phyloP scores from a whole-genome alignment of 2,329 filamentous ascomycete genomes.

The Seiridium unicorne region DNA sequence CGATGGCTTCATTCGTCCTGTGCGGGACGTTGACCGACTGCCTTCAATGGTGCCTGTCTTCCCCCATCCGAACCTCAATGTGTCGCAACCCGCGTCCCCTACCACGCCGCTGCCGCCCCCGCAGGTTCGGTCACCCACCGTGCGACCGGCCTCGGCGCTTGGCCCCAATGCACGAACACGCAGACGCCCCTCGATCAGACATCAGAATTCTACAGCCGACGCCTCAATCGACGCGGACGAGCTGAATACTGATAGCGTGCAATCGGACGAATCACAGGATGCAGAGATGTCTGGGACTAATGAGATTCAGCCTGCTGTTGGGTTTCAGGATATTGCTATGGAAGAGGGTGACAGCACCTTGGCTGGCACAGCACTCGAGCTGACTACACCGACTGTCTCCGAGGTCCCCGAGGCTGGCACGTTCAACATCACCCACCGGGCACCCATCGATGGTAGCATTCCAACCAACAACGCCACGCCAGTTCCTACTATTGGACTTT shows the following conservation, averaged over 20 bases:
- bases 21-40: slow-evolving; percentile 78
- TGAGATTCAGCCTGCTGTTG: slow-evolving; percentile 78
- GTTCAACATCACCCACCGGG: slow-evolving; percentile 90
- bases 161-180: slow-evolving; percentile 55
- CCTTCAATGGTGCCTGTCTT: slow-evolving; percentile 76
- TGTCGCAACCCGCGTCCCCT: slow-evolving; percentile 89
- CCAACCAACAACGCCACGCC: slow-evolving; percentile 67
- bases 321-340: slow-evolving; percentile 78
- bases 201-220: slow-evolving; percentile 86
- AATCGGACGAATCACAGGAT: slow-evolving; percentile 74
- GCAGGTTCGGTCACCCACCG: slow-evolving; percentile 56
- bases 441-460: slow-evolving; percentile 80
- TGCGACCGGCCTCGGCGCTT: slow-evolving; percentile 51
- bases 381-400: slow-evolving; percentile 76
- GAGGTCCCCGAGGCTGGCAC: slow-evolving; percentile 85
- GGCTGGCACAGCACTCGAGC: slow-evolving; percentile 69
- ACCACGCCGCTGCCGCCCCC: slow-evolving; percentile 76
- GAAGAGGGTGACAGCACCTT: slow-evolving; percentile 80
- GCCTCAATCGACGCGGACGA: slow-evolving; percentile 91
- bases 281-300: slow-evolving; percentile 77
- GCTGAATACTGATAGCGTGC: slow-evolving; percentile 77
- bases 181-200: slow-evolving; percentile 80
- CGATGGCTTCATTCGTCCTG: slow-evolving; percentile 76
- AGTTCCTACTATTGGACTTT: slow-evolving; percentile 69
- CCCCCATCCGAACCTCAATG: slow-evolving; percentile 56